Conservation (phyloP, 2,329 filamentous ascomycete genomes). For the Plenodomus lindquistii region DNA sequence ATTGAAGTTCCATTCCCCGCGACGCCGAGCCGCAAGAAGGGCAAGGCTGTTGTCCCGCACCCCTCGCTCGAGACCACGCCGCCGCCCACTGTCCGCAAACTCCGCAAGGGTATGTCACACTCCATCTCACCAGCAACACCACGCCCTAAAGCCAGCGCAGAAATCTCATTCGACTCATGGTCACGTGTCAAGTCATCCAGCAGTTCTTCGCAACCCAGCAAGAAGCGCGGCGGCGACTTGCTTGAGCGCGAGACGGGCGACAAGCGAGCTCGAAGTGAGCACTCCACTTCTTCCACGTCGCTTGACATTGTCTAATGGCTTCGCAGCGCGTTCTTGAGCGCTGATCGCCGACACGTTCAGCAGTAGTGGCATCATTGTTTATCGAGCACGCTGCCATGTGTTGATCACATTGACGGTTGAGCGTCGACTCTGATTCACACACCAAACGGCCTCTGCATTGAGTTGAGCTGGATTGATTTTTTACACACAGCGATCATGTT, state of each 20-base stretch:
- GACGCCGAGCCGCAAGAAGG: slow-evolving; percentile 34
- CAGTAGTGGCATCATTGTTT: not conserved
- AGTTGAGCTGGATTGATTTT: not conserved
- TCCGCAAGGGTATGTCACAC: slow-evolving; percentile 59
- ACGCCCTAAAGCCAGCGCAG: slow-evolving; percentile 13
- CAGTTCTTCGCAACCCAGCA: slow-evolving; percentile 42
- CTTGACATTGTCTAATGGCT: slow-evolving; percentile 30
- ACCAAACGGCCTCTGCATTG: not conserved
- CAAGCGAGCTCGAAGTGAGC: slow-evolving; percentile 41
- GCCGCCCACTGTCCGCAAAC: slow-evolving; percentile 64
- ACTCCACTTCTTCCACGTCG: slow-evolving; percentile 29
- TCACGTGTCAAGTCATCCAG: slow-evolving; percentile 63
- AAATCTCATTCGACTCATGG: slow-evolving; percentile 66
- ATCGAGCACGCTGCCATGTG: too few species aligned
- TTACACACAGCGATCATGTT: not conserved
- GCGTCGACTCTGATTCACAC: not conserved
- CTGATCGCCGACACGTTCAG: not conserved
- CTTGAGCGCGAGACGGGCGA: slow-evolving; percentile 30
- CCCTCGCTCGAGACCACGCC: slow-evolving; percentile 47
- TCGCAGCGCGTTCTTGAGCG: not conserved
- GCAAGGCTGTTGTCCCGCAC: slow-evolving; percentile 57
- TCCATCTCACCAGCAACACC: slow-evolving; percentile 1
- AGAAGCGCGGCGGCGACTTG: slow-evolving; percentile 39
- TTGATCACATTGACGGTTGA: not conserved
- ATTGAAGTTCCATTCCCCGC: slow-evolving; percentile 46